A percentile compares a stretch with the other conserved stretches of the same genome.
phyloP scores from a whole-genome alignment of 2,329 filamentous ascomycete genomes.

The Neocatenulostroma microsporum region DNA sequence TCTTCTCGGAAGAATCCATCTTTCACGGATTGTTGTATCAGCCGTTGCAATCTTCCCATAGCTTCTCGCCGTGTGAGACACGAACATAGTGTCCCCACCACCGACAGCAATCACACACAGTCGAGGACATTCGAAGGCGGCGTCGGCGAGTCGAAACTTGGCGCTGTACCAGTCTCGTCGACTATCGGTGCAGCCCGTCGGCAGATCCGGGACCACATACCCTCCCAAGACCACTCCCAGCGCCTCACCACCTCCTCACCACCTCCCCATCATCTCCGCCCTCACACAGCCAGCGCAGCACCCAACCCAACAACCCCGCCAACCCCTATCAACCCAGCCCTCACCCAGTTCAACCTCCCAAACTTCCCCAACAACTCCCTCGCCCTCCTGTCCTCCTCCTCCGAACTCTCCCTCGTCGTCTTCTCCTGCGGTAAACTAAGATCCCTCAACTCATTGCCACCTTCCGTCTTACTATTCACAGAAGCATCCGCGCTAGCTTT shows the following conservation, averaged over 20 bases:
- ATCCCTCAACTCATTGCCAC: constrained; percentile 17
- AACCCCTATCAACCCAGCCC: constrained; percentile 18
- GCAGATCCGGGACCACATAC: no score
- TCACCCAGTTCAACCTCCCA: constrained; percentile 17
- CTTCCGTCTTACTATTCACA: constrained; percentile 15
- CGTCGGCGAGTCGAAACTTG: no score
- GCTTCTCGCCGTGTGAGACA: no score
- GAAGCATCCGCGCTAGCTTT: constrained; percentile 19
- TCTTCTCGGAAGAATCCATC: no score
- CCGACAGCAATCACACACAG: no score
- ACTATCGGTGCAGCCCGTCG: no score
- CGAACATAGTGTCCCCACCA: no score
- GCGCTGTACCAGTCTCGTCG: no score
- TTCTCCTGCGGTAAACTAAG: constrained; percentile 22
- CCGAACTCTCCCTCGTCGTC: constrained; percentile 28
- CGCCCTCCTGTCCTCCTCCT: constrained; percentile 33
- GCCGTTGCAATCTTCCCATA: no score
- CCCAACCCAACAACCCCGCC: constrained; percentile 21
- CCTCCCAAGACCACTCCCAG: no score
- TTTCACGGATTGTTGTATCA: no score
- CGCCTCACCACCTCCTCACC: not conserved
- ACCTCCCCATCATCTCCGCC: not conserved
- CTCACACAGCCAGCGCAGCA: constrained; percentile 13
- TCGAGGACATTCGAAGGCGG: no score
- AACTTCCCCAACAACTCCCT: constrained; percentile 30